Conservation (phyloP, 2,329 filamentous ascomycete species). For the Colletotrichum kahawae region DNA sequence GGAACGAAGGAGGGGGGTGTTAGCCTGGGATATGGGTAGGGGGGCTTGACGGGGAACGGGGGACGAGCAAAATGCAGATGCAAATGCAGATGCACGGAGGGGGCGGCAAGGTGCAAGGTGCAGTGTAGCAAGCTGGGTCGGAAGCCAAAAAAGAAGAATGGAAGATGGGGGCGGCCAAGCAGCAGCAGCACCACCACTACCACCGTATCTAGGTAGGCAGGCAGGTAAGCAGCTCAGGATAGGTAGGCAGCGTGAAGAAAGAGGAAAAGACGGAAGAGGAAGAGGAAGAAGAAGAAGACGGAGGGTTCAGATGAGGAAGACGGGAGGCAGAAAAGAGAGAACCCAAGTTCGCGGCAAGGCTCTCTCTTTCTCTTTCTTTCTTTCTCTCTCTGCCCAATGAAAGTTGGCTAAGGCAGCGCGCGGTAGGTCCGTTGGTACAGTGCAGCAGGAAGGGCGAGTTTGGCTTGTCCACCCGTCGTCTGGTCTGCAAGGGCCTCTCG, state of each 20-base stretch:
- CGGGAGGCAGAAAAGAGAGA: neutral
- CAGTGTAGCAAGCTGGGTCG: neutral
- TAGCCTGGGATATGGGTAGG: neutral
- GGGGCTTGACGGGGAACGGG: conserved; percentile 9
- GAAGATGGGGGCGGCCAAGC: neutral
- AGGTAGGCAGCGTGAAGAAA: neutral
- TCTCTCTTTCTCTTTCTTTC: neutral
- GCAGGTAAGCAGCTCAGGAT: neutral
- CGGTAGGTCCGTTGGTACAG: neutral
- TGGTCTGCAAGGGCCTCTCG: conserved; percentile 19
- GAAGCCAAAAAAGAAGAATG: neutral
- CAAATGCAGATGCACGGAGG: conserved; percentile 2
- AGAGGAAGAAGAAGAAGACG: neutral
- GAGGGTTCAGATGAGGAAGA: neutral
- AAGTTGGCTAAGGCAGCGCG: neutral
- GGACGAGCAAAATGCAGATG: conserved; percentile 8
- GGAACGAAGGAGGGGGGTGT: conserved; percentile 2
- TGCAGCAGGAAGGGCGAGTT: neutral
- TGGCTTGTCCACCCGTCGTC: neutral
- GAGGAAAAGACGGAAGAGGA: neutral
- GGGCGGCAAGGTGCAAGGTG: neutral
- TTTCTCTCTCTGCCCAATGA: neutral
- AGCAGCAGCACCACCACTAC: neutral
- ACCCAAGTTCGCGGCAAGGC: neutral
- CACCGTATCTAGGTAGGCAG: neutral